Percentiles rank a stretch among this genome's conserved stretches.
Evolutionary conservation across 371 early-diverging fungal genomes (phyloP).

Genomic region (Haplosporangium sp.): DNA sequence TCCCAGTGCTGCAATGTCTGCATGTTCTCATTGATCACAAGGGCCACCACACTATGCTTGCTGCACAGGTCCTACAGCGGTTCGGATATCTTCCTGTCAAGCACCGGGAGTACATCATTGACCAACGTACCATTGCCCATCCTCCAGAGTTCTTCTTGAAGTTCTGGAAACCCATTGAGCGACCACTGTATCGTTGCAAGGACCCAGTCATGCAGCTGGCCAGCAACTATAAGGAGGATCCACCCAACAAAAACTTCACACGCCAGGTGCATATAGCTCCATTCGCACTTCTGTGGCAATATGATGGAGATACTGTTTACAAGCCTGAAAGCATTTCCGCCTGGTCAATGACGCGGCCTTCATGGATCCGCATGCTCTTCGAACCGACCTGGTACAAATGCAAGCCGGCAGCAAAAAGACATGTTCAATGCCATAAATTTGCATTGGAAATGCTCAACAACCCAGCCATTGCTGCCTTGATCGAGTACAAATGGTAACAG

Average conservation of each 20-base stretch:
- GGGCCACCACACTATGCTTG: background rate
- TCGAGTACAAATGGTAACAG: conserved; percentile 9
- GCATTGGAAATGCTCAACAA: too few species aligned
- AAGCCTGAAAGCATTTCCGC: background rate
- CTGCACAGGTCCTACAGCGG: background rate
- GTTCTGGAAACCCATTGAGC: background rate
- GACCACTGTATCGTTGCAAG: background rate
- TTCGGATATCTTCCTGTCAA: background rate
- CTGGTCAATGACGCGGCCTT: background rate
- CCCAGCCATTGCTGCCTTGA: too few species aligned
- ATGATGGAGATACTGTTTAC: background rate
- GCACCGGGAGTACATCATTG: background rate
- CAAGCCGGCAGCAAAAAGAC: too few species aligned
- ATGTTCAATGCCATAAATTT: too few species aligned
- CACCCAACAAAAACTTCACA: background rate
- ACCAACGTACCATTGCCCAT: background rate
- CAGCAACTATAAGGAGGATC: background rate
- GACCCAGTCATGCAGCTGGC: background rate
- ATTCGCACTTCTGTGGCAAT: background rate
- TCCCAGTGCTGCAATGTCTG: background rate
- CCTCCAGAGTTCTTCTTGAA: background rate
- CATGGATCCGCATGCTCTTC: too few species aligned
- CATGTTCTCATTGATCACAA: background rate
- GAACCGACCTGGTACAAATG: too few species aligned
- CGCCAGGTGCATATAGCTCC: background rate